Evolutionary conservation across 1,284 basidiomycete species (phyloP).

Genomic region (Apiotrichum laibachii): DNA sequence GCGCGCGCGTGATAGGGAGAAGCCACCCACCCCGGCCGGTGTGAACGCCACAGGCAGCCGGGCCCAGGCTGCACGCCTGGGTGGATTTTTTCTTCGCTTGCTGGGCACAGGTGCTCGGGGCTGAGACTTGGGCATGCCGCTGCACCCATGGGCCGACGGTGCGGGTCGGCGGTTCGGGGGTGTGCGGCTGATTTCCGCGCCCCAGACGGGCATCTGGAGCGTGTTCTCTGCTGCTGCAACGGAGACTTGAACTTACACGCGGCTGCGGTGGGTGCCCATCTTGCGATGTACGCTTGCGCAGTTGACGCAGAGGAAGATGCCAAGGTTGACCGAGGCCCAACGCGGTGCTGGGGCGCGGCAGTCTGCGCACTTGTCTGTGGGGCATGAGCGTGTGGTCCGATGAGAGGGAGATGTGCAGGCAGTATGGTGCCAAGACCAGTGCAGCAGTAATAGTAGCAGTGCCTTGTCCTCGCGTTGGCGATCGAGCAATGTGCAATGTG

Average conservation of each 20-base stretch:
- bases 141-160: too few species aligned
- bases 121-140: too few species aligned
- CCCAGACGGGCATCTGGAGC: too few species aligned
- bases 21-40: background rate
- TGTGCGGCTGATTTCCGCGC: too few species aligned
- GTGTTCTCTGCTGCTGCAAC: background rate
- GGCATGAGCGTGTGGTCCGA: background rate
- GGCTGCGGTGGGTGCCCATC: slow-evolving; percentile 49
- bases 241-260: slow-evolving; percentile 37
- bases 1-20: background rate
- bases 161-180: too few species aligned
- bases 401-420: background rate
- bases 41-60: background rate
- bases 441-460: too few species aligned
- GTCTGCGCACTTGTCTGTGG: slow-evolving; percentile 47
- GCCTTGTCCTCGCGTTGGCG: too few species aligned
- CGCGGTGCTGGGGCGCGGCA: slow-evolving; percentile 44
- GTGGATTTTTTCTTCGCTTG: too few species aligned
- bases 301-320: slow-evolving; percentile 44
- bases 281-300: slow-evolving; percentile 48
- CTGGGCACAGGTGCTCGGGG: too few species aligned
- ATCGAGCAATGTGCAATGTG: too few species aligned
- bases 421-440: background rate
- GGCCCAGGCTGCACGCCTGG: too few species aligned
- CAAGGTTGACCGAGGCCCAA: slow-evolving; percentile 49